Evolutionary conservation across 2,329 filamentous ascomycete genomes (phyloP), one percentile per base, ranked within the genome.

Genomic region (Aspergillus bombycis): DNA sequence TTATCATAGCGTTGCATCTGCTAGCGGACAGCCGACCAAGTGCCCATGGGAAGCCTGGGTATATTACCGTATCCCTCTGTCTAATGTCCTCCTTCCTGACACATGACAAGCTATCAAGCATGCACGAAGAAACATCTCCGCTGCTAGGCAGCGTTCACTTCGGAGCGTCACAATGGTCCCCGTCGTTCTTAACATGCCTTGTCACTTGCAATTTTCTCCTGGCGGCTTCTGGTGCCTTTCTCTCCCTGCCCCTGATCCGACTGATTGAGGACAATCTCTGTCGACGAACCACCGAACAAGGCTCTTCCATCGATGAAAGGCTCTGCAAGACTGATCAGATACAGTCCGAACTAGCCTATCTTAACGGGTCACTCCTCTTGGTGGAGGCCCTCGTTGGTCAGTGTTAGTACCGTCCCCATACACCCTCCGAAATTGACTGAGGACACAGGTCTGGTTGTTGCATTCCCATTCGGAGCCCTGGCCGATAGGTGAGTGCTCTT

Each of bases 301-400:
- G 4, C 16, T 32, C 30, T 14, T 12, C 50, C 1, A 21, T 32
- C 34, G 50, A 34, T 11, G 58, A 54, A 30, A n/a, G 36, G 2
- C 26, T 54, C 26, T 63, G 58, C 58, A 61, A 63, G 23, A 54
- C 52, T 19, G 45, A 53, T 26, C 19, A 61, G 41, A 63, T 63
- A 14, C 62, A 63, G 45, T 57, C 62, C 14, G 43, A 57, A 43
- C 41, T 63, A 36, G 62, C 62, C 19, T 60, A 63, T 46, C 57
- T 63, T 16, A 60, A 60, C 21, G 58, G 62, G 12, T 54, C 38
- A 21, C 57, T 60, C 34, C n/a, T 52, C 32, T 53, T 63, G 14
- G 53, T 63, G 6, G 62, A 63, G 53, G 53, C 62, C 26, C 32
- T 63, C 1, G 58, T 63, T 12, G 52, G 50, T 53, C 34, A 10